Conservation (phyloP, 225 moss, liverwort and hornwort genomes). For the Straminergon stramineum region DNA sequence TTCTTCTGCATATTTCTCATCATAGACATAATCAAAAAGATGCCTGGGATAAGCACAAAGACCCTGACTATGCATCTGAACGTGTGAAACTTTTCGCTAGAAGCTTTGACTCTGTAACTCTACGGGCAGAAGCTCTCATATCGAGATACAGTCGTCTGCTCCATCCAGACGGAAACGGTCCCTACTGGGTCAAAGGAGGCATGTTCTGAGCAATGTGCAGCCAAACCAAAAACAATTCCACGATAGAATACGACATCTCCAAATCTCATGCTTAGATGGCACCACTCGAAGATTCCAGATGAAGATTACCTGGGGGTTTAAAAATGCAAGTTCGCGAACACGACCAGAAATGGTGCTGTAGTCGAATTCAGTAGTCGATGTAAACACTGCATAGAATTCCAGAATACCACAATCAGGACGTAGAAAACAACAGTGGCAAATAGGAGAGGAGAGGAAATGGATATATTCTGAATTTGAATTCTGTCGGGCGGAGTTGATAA, state of each 20-base stretch:
- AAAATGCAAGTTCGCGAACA: conserved; percentile 82
- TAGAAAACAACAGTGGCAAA: background rate
- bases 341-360: conserved; percentile 80
- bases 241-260: background rate
- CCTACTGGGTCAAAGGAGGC: background rate
- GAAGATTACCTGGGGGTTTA: conserved; percentile 74
- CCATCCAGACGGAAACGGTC: background rate
- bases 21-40: background rate
- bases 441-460: background rate
- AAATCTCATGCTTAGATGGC: background rate
- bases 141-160: background rate
- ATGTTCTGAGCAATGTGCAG: background rate
- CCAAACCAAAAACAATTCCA: background rate
- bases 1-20: background rate
- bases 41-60: background rate
- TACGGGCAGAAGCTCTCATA: background rate
- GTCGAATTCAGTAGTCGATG: conserved; percentile 73
- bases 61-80: background rate
- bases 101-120: background rate
- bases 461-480: background rate
- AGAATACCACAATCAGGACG: background rate
- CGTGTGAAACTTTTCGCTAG: background rate
- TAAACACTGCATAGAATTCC: conserved; percentile 52
- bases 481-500: background rate
- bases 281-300: background rate